These are phyloP conservation scores for Mortierella alpina DNA, from an alignment of 192 early-diverging fungal genomes.

Conservation along the genomic window DNA sequence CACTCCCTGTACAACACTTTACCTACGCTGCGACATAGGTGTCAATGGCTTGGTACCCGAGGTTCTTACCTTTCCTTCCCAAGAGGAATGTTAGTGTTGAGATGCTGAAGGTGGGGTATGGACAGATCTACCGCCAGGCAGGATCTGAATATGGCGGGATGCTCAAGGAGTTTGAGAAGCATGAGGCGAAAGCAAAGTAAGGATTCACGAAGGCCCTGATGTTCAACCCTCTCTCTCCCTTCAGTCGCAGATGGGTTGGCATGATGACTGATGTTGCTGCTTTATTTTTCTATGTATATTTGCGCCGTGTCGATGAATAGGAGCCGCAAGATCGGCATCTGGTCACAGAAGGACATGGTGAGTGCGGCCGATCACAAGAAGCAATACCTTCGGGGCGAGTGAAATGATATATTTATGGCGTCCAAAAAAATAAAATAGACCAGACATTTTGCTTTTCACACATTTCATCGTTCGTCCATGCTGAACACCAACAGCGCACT, in stretches of 20 bases:
- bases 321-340: conserved; percentile 55
- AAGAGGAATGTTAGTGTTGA: conserved; percentile 69
- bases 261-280: neutral
- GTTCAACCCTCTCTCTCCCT: neutral
- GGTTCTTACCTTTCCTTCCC: conserved; percentile 49
- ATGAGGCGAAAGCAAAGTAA: conserved; percentile 67
- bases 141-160: conserved; percentile 69
- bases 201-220: neutral
- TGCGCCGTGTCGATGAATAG: conserved; percentile 9
- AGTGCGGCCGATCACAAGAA: conserved; percentile 68
- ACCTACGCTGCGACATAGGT: conserved; percentile 40
- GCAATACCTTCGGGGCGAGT: conserved; percentile 48
- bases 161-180: conserved; percentile 55
- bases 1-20: neutral
- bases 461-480: conserved; percentile 3
- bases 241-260: neutral
- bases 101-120: conserved; percentile 68
- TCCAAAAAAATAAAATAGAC: neutral
- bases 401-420: neutral
- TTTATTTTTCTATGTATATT: neutral
- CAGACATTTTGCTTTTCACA: neutral
- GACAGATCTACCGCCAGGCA: conserved; percentile 65
- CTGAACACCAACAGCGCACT: neutral
- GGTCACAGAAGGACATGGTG: conserved; percentile 59
- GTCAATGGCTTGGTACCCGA: conserved; percentile 65